Evolutionary conservation across 106 monocot species (phyloP), one percentile per base, ranked within the genome.

Genomic region (Platanthera zijinensis): DNA sequence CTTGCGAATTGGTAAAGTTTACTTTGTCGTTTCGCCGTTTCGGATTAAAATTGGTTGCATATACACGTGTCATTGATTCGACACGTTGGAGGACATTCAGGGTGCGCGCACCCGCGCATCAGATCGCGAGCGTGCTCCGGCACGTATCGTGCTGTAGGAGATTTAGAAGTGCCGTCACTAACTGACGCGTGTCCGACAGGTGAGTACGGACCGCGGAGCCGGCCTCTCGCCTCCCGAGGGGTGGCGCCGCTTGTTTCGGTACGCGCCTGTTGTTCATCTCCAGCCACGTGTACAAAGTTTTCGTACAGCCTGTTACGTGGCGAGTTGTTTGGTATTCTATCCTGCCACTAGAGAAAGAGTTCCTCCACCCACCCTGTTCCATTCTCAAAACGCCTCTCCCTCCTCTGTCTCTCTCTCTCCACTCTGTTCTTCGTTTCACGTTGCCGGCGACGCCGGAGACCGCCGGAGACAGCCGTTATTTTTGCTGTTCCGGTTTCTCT

Each of bases 201-300:
- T 10, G 66, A 30, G 32, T 32, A 32, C 66, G 28, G 62, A 0
- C 7, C 7, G 18, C 21, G 62, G 18, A 18, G 62, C 62, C 19
- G 21, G 62, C 17, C 10, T 14, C 56, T 56, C 56, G 59, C 59
- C 59, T 7, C 59, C 59, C 59, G 30, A 66, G 30, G 8, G 66
- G 66, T 66, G 66, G 28, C 66, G 66, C 66, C 66, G 66, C 66
- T 30, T 66, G 66, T 30, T 59, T 59, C 59, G 59, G 19, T n/a
- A 59, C 21, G 18, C 59, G 59, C 5, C 2, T 0, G 2, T 8
- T 59, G 1, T 59, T 1, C 30, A 8, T 32, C 11, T 66, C 3
- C 32, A 10, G 10, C 66, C 66, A 66, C 66, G 66, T 66, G 66
- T 32, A 8, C 32, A 32, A 32, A 32, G 32, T 32, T 32, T 32